phyloP scores from a whole-genome alignment of 768 basidiomycete genomes.

The Termitomyces sp. region DNA sequence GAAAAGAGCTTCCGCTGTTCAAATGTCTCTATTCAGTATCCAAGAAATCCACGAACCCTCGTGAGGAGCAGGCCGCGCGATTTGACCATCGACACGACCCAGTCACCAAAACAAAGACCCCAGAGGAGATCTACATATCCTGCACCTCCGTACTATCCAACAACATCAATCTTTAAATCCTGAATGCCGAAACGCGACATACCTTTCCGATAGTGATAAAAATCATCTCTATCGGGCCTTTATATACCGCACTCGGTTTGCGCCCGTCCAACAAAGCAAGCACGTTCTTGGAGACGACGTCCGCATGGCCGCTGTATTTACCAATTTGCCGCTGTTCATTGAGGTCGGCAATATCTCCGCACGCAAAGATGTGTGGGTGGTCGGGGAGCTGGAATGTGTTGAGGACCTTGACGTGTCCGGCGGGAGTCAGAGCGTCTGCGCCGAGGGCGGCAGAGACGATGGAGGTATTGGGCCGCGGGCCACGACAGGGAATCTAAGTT shows the following conservation, averaged over 20 bases:
- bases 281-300: constrained; percentile 44
- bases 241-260: constrained; percentile 30
- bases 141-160: constrained; percentile 32
- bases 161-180: background rate
- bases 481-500: constrained; percentile 29
- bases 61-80: constrained; percentile 25
- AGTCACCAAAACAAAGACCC: constrained; percentile 40
- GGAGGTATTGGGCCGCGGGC: constrained; percentile 42
- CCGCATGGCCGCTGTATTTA: constrained; percentile 40
- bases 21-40: background rate
- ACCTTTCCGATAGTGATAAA: constrained; percentile 54
- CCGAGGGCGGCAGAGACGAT: constrained; percentile 38
- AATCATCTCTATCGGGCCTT: constrained; percentile 47
- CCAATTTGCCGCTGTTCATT: constrained; percentile 51
- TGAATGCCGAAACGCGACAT: constrained; percentile 1
- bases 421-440: constrained; percentile 25
- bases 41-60: constrained; percentile 11
- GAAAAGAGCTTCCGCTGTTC: background rate
- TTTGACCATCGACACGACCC: constrained; percentile 33
- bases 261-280: constrained; percentile 33
- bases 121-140: constrained; percentile 38
- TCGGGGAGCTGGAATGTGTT: constrained; percentile 51
- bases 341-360: constrained; percentile 61
- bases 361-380: constrained; percentile 54
- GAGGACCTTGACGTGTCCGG: constrained; percentile 42